Conservation (phyloP, 1,139 yeast genomes). For the Sugiyamaella novakii region DNA sequence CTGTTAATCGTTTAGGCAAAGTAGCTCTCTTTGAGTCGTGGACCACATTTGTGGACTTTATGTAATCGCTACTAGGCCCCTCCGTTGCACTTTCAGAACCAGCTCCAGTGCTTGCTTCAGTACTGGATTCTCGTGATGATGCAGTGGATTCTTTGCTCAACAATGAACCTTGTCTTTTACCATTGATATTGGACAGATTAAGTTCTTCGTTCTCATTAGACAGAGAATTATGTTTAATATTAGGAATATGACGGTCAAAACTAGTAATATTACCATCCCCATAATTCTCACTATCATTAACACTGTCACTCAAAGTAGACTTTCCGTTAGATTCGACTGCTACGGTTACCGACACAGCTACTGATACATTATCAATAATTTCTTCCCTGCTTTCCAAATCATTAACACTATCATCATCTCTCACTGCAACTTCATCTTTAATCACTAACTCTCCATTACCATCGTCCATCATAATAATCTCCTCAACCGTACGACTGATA, state of each 20-base stretch:
- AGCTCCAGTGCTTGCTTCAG: too few relatives aligned
- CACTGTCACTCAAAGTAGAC: not conserved
- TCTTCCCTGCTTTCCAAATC: too few relatives aligned
- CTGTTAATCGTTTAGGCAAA: slow-evolving; percentile 28
- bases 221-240: too few relatives aligned
- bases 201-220: not conserved
- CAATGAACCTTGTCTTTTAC: not conserved
- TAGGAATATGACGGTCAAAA: too few relatives aligned
- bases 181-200: not conserved
- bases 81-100: too few relatives aligned
- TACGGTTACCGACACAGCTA: not conserved
- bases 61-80: not conserved
- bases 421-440: slow-evolving; percentile 1
- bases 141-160: slow-evolving; percentile 5
- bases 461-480: slow-evolving; percentile 26
- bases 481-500: slow-evolving; percentile 32
- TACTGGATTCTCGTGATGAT: not conserved
- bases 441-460: slow-evolving; percentile 16
- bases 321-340: not conserved
- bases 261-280: too few relatives aligned
- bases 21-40: slow-evolving; percentile 5
- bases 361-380: not conserved
- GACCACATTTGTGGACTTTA: too few relatives aligned
- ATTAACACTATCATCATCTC: slow-evolving; percentile 7
- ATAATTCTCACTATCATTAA: too few relatives aligned